Conservation (phyloP, 108 stramenopile genomes). For the Cyclotella atomus region DNA sequence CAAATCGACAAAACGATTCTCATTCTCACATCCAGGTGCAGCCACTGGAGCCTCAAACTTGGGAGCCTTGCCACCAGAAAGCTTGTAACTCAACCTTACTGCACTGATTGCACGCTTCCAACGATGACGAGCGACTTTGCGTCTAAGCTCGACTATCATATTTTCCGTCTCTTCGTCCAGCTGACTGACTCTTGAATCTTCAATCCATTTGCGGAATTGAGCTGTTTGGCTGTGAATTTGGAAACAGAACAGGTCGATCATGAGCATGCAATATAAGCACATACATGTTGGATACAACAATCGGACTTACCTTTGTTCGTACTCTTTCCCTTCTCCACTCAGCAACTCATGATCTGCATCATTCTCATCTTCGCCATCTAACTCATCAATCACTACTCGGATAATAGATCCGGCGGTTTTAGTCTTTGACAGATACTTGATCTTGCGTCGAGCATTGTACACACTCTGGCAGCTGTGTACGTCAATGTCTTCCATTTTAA, state of each 20-base stretch:
- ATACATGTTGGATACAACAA: neutral
- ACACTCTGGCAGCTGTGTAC: conserved; percentile 14
- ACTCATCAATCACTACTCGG: conserved; percentile 22
- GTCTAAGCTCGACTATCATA: conserved; percentile 11
- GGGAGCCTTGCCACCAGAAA: conserved; percentile 24
- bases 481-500: conserved; percentile 15
- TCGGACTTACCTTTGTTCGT: conserved; percentile 9
- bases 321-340: conserved; percentile 11
- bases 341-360: conserved; percentile 18
- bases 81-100: conserved; percentile 17
- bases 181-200: conserved; percentile 21
- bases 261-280: neutral
- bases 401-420: conserved; percentile 32
- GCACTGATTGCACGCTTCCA: conserved; percentile 22
- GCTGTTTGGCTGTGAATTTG: neutral
- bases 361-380: conserved; percentile 7
- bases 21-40: conserved; percentile 17
- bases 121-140: conserved; percentile 22
- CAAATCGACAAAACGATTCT: conserved; percentile 23
- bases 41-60: conserved; percentile 17
- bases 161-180: conserved; percentile 18
- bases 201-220: conserved; percentile 26
- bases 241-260: neutral
- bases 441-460: neutral
- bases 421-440: neutral